Conservation (phyloP, 2,329 filamentous ascomycete species). For the Hypoxylon sp. region DNA sequence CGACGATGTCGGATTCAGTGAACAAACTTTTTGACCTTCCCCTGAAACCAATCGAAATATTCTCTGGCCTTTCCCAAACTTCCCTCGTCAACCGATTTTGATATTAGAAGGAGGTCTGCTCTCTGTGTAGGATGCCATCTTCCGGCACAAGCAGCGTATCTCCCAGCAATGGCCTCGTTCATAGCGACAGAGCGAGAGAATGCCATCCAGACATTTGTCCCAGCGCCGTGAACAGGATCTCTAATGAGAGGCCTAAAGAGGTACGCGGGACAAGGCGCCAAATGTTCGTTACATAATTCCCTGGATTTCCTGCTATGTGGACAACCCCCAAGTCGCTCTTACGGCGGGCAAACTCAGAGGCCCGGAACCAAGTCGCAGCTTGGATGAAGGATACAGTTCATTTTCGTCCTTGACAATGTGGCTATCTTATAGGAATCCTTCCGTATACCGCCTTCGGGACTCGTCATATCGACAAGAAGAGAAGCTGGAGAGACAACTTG, state of each 20-base stretch:
- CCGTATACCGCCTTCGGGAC: not conserved
- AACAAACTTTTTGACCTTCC: not conserved
- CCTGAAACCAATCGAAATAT: not conserved
- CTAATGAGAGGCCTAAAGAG: conserved; percentile 17
- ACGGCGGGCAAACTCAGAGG: not conserved
- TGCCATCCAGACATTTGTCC: not conserved
- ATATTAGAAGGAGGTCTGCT: conserved; percentile 25
- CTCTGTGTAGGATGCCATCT: conserved; percentile 45
- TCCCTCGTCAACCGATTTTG: not conserved
- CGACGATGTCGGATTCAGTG: not conserved
- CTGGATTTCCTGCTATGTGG: conserved; percentile 38
- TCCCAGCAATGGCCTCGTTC: conserved; percentile 35
- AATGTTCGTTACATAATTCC: conserved; percentile 38
- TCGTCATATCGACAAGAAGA: not conserved
- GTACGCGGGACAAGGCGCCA: conserved; percentile 26
- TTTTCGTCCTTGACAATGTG: not conserved
- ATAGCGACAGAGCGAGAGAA: conserved; percentile 37
- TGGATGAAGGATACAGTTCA: not conserved
- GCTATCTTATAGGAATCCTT: not conserved
- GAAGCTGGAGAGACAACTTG: not conserved
- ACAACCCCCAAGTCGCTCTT: conserved; percentile 1
- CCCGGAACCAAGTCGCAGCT: not conserved
- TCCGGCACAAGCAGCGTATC: conserved; percentile 42
- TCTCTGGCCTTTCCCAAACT: not conserved
- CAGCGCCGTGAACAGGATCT: conserved; percentile 23